phyloP scores from a whole-genome alignment of 2,329 filamentous ascomycete species.

The Anthostomella pinea region DNA sequence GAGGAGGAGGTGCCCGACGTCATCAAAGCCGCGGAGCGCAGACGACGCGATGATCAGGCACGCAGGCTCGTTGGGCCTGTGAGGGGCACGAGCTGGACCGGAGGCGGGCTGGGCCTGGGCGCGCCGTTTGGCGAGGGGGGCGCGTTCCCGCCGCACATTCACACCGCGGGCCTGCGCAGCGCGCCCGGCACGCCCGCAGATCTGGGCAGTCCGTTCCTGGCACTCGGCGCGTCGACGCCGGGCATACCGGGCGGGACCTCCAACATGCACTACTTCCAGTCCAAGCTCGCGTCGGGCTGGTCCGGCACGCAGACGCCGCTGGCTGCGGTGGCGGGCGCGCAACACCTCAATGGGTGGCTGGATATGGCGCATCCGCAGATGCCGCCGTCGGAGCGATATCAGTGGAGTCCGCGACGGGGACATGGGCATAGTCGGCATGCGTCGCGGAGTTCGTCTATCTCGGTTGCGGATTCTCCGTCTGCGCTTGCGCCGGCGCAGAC shows the following conservation, averaged over 20 bases:
- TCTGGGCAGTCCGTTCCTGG: slow-evolving; percentile 55
- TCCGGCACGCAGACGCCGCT: slow-evolving; percentile 77
- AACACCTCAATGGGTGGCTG: slow-evolving; percentile 53
- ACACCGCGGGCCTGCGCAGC: slow-evolving; percentile 34
- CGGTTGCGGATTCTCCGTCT: slow-evolving; percentile 39
- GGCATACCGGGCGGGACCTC: slow-evolving; percentile 69
- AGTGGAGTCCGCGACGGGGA: slow-evolving; percentile 12
- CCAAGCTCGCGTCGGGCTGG: slow-evolving; percentile 67
- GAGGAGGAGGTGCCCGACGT: slow-evolving; percentile 30
- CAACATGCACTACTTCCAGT: slow-evolving; percentile 80
- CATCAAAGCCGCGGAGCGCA: slow-evolving; percentile 34
- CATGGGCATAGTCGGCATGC: slow-evolving; percentile 41
- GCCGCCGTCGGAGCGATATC: no score
- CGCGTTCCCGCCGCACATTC: slow-evolving; percentile 39
- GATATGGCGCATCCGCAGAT: no score
- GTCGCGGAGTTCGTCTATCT: slow-evolving; percentile 47
- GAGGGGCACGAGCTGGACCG: slow-evolving; percentile 12
- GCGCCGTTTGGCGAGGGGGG: slow-evolving; percentile 21
- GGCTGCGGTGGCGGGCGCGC: slow-evolving; percentile 73
- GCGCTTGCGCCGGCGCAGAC: slow-evolving; percentile 37
- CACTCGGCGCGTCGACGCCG: slow-evolving; percentile 50
- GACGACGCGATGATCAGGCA: slow-evolving; percentile 34
- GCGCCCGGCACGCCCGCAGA: slow-evolving; percentile 39
- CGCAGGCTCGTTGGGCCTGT: slow-evolving; percentile 22
- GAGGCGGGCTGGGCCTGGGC: no score